Evolutionary conservation across 768 basidiomycete species (phyloP).

Genomic region (Suillus subaureus): DNA sequence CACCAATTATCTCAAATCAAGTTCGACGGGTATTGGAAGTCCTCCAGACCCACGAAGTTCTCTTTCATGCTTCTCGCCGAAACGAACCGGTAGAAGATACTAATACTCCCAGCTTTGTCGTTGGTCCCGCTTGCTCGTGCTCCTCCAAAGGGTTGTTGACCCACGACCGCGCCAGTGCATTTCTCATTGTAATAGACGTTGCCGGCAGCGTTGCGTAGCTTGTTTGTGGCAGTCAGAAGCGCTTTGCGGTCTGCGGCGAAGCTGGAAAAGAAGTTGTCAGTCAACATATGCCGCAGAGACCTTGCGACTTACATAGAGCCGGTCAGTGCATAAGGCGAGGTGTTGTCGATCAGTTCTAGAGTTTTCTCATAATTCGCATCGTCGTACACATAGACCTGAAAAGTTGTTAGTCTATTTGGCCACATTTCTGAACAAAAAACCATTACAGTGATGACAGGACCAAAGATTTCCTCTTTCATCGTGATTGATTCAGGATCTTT

Average conservation of each 20-base stretch:
- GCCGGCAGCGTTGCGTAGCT: conserved; percentile 87
- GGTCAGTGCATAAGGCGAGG: conserved; percentile 91
- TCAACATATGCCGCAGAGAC: conserved; percentile 15
- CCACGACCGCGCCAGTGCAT: conserved; percentile 97
- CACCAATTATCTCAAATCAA: conserved; percentile 46
- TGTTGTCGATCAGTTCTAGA: conserved; percentile 81
- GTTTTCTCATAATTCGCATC: conserved; percentile 88
- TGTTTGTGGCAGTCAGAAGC: conserved; percentile 77
- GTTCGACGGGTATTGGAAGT: conserved; percentile 88
- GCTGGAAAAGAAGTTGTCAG: conserved; percentile 40
- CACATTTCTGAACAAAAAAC: conserved; percentile 17
- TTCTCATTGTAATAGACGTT: conserved; percentile 99
- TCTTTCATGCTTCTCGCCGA: conserved; percentile 95
- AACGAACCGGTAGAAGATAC: conserved; percentile 79
- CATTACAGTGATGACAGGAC: conserved; percentile 86
- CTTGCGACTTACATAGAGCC: conserved; percentile 76
- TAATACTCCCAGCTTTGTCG: conserved; percentile 92
- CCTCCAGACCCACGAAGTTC: conserved; percentile 84
- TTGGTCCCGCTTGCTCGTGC: conserved; percentile 93
- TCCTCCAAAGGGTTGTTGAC: conserved; percentile 98
- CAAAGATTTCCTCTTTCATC: conserved; percentile 96
- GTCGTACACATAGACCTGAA: conserved; percentile 83
- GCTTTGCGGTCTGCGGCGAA: conserved; percentile 84
- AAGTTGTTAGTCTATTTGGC: conserved; percentile 3
- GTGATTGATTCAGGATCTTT: conserved; percentile 88